phyloP scores from a whole-genome alignment of 345 rosid genomes.

The Bruguiera parviflora region DNA sequence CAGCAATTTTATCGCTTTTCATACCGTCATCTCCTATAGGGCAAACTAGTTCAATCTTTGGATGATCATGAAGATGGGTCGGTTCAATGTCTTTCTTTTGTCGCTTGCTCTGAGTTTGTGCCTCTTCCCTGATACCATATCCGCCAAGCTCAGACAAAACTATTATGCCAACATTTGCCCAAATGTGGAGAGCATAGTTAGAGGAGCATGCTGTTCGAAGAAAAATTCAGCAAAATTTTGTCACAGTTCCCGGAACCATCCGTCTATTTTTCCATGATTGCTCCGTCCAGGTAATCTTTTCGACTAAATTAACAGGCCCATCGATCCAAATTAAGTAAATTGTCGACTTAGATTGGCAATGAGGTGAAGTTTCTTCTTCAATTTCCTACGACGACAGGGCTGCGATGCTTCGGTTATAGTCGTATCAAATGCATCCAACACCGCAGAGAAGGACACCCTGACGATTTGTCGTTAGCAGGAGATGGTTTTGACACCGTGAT shows the following conservation, averaged over 20 bases:
- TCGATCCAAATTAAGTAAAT: neutral
- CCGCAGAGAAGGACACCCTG: constrained; percentile 21
- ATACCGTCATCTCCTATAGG: neutral
- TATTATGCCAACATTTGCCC: constrained; percentile 60
- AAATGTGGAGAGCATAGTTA: constrained; percentile 59
- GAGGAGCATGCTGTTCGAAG: constrained; percentile 23
- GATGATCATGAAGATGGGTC: constrained; percentile 17
- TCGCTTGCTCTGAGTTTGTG: constrained; percentile 39
- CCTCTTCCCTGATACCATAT: constrained; percentile 37
- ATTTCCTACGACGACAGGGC: constrained; percentile 5
- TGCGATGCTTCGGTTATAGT: constrained; percentile 25
- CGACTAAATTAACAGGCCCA: neutral
- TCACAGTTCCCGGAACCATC: constrained; percentile 18
- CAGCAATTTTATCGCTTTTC: too few species aligned
- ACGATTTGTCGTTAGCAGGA: constrained; percentile 25
- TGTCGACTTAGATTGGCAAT: neutral
- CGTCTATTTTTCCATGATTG: constrained; percentile 19
- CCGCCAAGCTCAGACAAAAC: constrained; percentile 55
- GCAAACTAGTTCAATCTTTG: neutral
- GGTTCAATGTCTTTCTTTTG: constrained; percentile 23
- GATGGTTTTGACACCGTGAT: neutral
- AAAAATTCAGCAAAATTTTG: constrained; percentile 15
- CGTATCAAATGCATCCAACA: constrained; percentile 11
- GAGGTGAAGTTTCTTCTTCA: neutral
- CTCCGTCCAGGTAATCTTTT: neutral